Evolutionary conservation across 306 rosid genomes (phyloP).

Genomic region (Glycyrrhiza uralensis): DNA sequence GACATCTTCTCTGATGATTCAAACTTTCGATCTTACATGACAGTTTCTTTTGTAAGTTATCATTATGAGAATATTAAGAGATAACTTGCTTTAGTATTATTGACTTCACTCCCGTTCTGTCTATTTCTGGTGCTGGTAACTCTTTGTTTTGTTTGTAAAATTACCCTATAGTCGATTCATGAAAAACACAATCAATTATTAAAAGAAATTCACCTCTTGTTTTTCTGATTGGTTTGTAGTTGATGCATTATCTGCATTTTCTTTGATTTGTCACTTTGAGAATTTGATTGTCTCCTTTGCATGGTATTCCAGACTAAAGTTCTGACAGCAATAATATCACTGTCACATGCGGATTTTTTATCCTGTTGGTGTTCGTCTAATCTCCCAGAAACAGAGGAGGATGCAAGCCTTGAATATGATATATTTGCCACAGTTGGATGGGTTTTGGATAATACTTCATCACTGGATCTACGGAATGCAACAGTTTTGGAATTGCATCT

Average conservation of each 20-base stretch:
- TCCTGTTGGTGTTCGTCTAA: slow-evolving; percentile 91
- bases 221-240: slow-evolving; percentile 11
- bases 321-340: slow-evolving; percentile 83
- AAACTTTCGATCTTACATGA: slow-evolving; percentile 80
- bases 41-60: slow-evolving; percentile 66
- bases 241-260: slow-evolving; percentile 24
- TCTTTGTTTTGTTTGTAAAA: slow-evolving; percentile 1
- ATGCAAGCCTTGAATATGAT: slow-evolving; percentile 77
- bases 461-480: slow-evolving; percentile 35
- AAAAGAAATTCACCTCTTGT: neutral
- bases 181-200: neutral
- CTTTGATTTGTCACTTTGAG: slow-evolving; percentile 21
- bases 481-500: slow-evolving; percentile 55
- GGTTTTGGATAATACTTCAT: slow-evolving; percentile 65
- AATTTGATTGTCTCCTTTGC: slow-evolving; percentile 40
- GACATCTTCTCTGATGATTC: slow-evolving; percentile 95
- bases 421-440: slow-evolving; percentile 86
- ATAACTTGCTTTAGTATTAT: slow-evolving; percentile 19
- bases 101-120: neutral
- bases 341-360: slow-evolving; percentile 80
- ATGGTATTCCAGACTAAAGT: slow-evolving; percentile 79
- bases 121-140: neutral
- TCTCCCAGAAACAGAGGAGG: slow-evolving; percentile 75
- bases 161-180: neutral
- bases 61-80: slow-evolving; percentile 15